Evolutionary conservation across 2,329 filamentous ascomycete species (phyloP).

Genomic region (Verticillium dahliae): DNA sequence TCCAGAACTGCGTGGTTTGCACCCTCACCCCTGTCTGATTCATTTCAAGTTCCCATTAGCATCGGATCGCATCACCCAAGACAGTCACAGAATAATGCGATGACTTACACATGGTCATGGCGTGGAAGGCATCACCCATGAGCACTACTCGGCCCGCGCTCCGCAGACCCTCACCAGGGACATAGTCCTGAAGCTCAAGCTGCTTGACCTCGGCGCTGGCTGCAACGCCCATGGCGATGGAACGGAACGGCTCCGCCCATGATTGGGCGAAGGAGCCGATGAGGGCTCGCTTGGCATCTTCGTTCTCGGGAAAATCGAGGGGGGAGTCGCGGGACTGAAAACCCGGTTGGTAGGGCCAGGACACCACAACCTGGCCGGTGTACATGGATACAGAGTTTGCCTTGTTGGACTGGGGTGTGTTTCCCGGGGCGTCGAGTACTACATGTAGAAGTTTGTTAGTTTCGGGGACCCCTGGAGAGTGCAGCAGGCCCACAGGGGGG

Average conservation of each 20-base stretch:
- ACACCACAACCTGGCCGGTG: slow-evolving; percentile 41
- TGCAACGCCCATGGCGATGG: slow-evolving; percentile 28
- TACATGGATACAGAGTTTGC: slow-evolving; percentile 22
- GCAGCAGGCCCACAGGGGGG: neutral
- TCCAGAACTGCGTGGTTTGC: slow-evolving; percentile 51
- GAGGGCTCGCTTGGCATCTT: slow-evolving; percentile 29
- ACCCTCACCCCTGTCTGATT: slow-evolving; percentile 47
- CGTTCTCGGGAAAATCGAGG: slow-evolving; percentile 31
- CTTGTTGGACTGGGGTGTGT: slow-evolving; percentile 20
- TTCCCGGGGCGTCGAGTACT: slow-evolving; percentile 44
- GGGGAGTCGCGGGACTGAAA: slow-evolving; percentile 20
- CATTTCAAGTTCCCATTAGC: neutral
- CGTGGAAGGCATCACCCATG: slow-evolving; percentile 49
- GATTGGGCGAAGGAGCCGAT: slow-evolving; percentile 34
- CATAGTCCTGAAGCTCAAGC: slow-evolving; percentile 42
- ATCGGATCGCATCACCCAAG: neutral
- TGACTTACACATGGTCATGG: slow-evolving; percentile 55
- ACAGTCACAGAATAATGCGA: neutral
- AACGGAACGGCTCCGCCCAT: slow-evolving; percentile 44
- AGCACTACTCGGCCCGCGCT: slow-evolving; percentile 34
- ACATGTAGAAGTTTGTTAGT: neutral
- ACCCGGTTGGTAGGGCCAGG: slow-evolving; percentile 37
- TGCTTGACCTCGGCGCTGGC: slow-evolving; percentile 29
- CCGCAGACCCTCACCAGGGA: slow-evolving; percentile 28
- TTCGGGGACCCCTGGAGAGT: neutral